Conservation (phyloP, 805 yeast genomes). For the Wickerhamiella australiensis region DNA sequence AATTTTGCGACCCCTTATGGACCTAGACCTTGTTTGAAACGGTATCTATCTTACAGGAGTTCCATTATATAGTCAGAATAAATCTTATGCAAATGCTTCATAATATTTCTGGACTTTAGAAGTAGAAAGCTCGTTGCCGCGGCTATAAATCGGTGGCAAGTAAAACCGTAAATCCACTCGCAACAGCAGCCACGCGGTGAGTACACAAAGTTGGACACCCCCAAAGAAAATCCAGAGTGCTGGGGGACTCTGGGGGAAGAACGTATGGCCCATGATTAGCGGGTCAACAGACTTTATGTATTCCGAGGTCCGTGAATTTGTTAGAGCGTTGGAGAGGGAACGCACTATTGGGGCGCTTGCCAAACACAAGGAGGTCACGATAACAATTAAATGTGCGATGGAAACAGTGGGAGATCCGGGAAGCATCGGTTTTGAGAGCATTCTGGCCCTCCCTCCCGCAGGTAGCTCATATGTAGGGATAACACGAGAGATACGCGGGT, state of each 20-base stretch:
- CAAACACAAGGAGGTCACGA: slow-evolving; percentile 21
- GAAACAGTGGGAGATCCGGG: slow-evolving; percentile 27
- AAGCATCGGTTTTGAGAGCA: slow-evolving; percentile 37
- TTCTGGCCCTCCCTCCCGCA: slow-evolving; percentile 32
- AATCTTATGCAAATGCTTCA: slow-evolving; percentile 2
- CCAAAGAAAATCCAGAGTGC: slow-evolving; percentile 64
- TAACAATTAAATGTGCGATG: slow-evolving; percentile 33
- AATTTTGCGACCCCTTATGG: too few relatives aligned
- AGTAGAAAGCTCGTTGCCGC: not conserved
- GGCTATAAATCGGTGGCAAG: slow-evolving; percentile 36
- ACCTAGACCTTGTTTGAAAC: too few relatives aligned
- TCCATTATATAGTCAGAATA: too few relatives aligned
- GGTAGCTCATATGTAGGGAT: slow-evolving; percentile 44
- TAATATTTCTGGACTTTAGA: not conserved
- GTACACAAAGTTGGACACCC: slow-evolving; percentile 46
- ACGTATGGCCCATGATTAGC: slow-evolving; percentile 20
- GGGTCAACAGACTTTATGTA: not conserved
- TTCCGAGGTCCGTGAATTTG: slow-evolving; percentile 9
- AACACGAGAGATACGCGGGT: slow-evolving; percentile 38
- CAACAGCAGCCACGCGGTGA: slow-evolving; percentile 45
- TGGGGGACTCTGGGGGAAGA: slow-evolving; percentile 40
- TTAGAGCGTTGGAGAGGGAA: slow-evolving; percentile 12
- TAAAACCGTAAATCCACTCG: slow-evolving; percentile 69
- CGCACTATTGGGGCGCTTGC: slow-evolving; percentile 25
- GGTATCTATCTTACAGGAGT: too few relatives aligned